Conservation (phyloP, 352 stramenopile species). For the Globisporangium perplexum region DNA sequence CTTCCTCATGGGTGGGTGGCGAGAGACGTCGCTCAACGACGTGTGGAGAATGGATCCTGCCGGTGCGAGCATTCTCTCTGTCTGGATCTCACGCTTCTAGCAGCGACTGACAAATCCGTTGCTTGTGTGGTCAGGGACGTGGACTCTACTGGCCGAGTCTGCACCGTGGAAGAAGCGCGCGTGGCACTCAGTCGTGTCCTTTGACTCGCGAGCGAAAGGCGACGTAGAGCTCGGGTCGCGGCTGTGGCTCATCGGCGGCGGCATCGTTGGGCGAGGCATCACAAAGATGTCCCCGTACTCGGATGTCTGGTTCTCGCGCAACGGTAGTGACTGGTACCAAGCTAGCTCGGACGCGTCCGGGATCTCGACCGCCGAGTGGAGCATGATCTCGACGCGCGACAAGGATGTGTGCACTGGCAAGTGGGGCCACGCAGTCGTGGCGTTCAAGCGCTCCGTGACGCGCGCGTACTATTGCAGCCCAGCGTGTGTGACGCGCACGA, state of each 20-base stretch:
- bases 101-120: neutral
- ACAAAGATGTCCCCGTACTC: slow-evolving; percentile 67
- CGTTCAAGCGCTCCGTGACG: slow-evolving; percentile 42
- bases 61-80: slow-evolving; percentile 2
- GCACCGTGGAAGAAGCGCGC: slow-evolving; percentile 62
- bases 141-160: slow-evolving; percentile 25
- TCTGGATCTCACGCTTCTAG: neutral
- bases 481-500: slow-evolving; percentile 38
- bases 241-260: slow-evolving; percentile 72
- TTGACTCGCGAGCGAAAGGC: slow-evolving; percentile 55
- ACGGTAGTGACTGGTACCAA: slow-evolving; percentile 46
- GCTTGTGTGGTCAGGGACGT: slow-evolving; percentile 14
- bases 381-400: slow-evolving; percentile 41
- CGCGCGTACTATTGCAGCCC: slow-evolving; percentile 52
- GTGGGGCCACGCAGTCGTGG: slow-evolving; percentile 60
- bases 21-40: slow-evolving; percentile 54
- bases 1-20: slow-evolving; percentile 68
- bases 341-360: slow-evolving; percentile 63
- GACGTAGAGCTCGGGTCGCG: slow-evolving; percentile 57
- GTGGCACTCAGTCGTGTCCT: slow-evolving; percentile 75
- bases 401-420: slow-evolving; percentile 62
- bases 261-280: slow-evolving; percentile 64
- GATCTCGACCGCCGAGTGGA: slow-evolving; percentile 73
- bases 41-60: slow-evolving; percentile 61
- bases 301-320: slow-evolving; percentile 68